Evolutionary conservation across 345 rosid species (phyloP).

Genomic region (Salix purpurea): DNA sequence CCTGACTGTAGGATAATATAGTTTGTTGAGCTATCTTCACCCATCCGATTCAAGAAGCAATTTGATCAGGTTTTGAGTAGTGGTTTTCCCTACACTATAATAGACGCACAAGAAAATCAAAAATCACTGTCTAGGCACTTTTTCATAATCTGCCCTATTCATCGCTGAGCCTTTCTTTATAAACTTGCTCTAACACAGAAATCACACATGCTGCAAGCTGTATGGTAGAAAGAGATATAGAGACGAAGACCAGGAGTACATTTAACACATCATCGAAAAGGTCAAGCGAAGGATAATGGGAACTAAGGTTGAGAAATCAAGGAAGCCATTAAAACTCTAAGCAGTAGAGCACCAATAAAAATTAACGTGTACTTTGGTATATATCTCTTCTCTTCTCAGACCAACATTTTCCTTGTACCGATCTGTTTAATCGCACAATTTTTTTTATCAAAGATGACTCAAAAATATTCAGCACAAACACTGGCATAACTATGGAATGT

Average conservation of each 20-base stretch:
- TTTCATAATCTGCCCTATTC: background rate
- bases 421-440: background rate
- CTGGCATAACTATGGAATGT: background rate
- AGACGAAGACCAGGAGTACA: background rate
- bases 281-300: background rate
- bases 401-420: background rate
- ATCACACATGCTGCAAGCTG: background rate
- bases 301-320: background rate
- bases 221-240: background rate
- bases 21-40: background rate
- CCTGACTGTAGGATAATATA: too few relatives aligned
- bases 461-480: background rate
- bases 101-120: background rate
- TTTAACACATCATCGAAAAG: background rate
- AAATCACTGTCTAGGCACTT: background rate
- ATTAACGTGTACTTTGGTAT: background rate
- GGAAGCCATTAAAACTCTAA: background rate
- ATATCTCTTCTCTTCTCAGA: background rate
- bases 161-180: background rate
- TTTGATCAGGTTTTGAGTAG: background rate
- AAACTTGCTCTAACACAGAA: background rate
- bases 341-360: background rate
- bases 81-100: background rate
- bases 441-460: background rate
- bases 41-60: background rate